These are phyloP conservation scores for Rachicladosporium sp. DNA, from an alignment of 2,329 filamentous ascomycete species.

Conservation along the genomic window DNA sequence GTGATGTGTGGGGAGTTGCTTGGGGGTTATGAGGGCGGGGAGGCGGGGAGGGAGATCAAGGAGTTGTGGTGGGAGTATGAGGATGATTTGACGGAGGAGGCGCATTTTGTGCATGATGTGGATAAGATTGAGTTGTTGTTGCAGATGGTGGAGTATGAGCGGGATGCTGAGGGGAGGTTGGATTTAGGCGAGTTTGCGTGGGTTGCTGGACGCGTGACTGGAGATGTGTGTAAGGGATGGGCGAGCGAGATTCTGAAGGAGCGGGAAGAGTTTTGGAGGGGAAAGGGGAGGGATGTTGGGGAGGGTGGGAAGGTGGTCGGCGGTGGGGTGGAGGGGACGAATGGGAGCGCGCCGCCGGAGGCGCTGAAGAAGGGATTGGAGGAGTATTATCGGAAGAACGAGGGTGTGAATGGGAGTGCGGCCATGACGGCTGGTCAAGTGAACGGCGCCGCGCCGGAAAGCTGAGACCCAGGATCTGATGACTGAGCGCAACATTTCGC, in stretches of 20 bases:
- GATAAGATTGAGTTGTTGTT: conserved; percentile 92
- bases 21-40: conserved; percentile 60
- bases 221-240: conserved; percentile 74
- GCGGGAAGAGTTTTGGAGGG: conserved; percentile 59
- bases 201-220: conserved; percentile 59
- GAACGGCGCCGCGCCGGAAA: no score
- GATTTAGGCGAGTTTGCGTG: conserved; percentile 81
- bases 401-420: no score
- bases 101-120: conserved; percentile 85
- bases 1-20: conserved; percentile 66
- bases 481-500: no score
- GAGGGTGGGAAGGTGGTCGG: conserved; percentile 13
- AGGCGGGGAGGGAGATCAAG: conserved; percentile 57
- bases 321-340: no score
- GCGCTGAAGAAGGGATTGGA: no score
- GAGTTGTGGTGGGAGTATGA: conserved; percentile 93
- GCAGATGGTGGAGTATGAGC: conserved; percentile 96
- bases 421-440: no score
- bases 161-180: conserved; percentile 47
- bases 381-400: no score
- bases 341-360: no score
- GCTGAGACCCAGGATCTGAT: no score
- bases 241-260: conserved; percentile 64
- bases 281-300: conserved; percentile 13
- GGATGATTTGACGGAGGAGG: conserved; percentile 70